These are phyloP conservation scores for Russula vinacea DNA, from an alignment of 768 basidiomycete species.

Conservation along the genomic window DNA sequence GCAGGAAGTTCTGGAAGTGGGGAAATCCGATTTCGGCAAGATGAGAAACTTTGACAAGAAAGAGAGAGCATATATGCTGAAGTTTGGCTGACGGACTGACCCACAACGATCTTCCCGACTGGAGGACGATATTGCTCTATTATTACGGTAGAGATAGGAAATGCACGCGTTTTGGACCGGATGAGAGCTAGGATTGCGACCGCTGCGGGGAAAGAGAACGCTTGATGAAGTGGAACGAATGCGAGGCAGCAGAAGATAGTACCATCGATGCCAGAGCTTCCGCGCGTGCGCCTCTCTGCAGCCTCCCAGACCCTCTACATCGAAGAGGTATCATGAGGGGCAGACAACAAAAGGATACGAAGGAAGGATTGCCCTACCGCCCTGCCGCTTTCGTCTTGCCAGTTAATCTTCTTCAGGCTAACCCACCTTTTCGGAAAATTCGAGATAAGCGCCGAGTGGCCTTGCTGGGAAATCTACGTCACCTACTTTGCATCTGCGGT, in stretches of 20 bases:
- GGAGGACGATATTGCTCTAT: conserved; percentile 94
- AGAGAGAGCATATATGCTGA: not conserved
- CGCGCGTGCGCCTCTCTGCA: conserved; percentile 79
- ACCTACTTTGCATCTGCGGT: conserved; percentile 27
- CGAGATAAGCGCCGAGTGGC: not conserved
- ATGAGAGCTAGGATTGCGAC: conserved; percentile 84
- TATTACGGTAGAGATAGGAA: conserved; percentile 74
- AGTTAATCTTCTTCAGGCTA: conserved; percentile 76
- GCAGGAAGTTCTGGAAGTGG: conserved; percentile 53
- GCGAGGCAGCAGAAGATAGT: conserved; percentile 21
- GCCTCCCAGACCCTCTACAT: conserved; percentile 86
- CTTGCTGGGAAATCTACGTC: not conserved
- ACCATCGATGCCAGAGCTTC: conserved; percentile 80
- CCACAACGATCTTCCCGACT: conserved; percentile 70
- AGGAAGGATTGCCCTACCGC: conserved; percentile 44
- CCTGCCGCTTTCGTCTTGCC: conserved; percentile 72
- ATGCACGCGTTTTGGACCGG: conserved; percentile 66
- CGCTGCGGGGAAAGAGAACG: conserved; percentile 43
- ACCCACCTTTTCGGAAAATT: conserved; percentile 65
- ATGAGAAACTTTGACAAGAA: not conserved
- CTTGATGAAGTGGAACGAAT: not conserved
- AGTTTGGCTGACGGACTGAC: conserved; percentile 38
- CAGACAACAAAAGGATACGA: not conserved
- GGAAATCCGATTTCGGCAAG: not conserved
- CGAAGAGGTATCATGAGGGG: conserved; percentile 1